These are phyloP conservation scores for Isatis lusitanica DNA, from an alignment of 441 rosid genomes.

Conservation along the genomic window DNA sequence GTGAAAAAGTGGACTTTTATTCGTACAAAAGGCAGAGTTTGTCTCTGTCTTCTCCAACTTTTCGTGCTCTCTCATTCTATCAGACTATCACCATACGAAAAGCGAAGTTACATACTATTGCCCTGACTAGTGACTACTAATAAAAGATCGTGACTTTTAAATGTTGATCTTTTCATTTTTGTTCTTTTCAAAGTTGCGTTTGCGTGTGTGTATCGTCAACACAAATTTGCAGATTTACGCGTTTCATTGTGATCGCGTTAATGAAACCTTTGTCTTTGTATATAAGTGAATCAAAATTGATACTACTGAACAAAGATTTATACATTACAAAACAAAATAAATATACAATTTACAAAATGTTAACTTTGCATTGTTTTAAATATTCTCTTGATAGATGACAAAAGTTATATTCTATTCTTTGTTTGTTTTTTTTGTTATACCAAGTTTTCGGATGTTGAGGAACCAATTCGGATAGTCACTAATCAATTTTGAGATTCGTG, in stretches of 20 bases:
- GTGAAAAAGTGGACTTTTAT: not conserved
- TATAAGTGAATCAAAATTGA: not conserved
- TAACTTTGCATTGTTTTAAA: not conserved
- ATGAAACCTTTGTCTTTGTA: not conserved
- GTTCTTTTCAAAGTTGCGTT: not conserved
- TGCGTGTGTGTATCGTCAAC: not conserved
- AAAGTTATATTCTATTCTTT: too few species aligned
- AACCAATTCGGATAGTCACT: too few species aligned
- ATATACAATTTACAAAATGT: too few species aligned
- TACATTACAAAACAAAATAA: too few species aligned
- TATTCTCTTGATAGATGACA: not conserved
- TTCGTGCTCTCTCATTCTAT: constrained; percentile 7
- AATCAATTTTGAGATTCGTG: too few species aligned
- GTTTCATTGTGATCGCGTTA: not conserved
- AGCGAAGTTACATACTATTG: not conserved
- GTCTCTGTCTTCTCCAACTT: constrained; percentile 26
- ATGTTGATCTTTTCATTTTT: not conserved
- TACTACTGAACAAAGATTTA: not conserved
- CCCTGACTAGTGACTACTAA: not conserved
- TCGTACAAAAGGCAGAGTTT: constrained; percentile 34
- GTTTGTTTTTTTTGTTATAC: too few species aligned
- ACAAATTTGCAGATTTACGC: not conserved
- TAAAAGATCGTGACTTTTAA: not conserved
- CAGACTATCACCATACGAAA: not conserved
- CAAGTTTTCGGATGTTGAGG: too few species aligned